Evolutionary conservation across 371 early-diverging fungal genomes (phyloP), one percentile per base, ranked within the genome.

Genomic region (Apophysomyces ossiformis): DNA sequence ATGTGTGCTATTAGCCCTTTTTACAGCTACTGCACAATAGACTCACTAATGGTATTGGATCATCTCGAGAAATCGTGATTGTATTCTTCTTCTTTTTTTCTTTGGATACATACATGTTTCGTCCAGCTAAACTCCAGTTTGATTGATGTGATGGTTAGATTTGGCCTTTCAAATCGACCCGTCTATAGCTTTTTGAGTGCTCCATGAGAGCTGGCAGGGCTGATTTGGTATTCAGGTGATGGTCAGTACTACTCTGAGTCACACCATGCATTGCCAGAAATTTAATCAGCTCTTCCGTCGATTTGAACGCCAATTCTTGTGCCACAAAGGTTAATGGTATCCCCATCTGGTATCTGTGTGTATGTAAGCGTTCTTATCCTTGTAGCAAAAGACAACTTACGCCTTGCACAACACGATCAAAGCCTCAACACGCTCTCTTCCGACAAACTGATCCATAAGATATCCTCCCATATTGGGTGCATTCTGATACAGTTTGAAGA

Each of bases 391-490:
- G 36, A 59, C 3, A 36, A 11, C 85, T 73, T 88, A 93, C 85
- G 91, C 83, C 79, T 83, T 87, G 71, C 87, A 88, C 61, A 94
- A 79, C 35, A 75, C 73, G 36, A 75, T 76, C 63, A 95, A 68
- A 13, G 94, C 92, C 35, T 84, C 76, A 18, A 92, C 79, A 18
- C 98, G 86, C 71, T 94, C 95, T 38, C 97, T 88, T 58, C 89
- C 92, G 7, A 92, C 70, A 77, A 97, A 95, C 44, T 93, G 90
- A 75, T 95, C 93, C 86, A 98, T 94, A 46, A 98, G 74, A 72
- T 91, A 93, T 11, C 76, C 84, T 37, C 91, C 87, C 91, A 94
- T 90, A 71, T 94, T 90, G n/a, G 96, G 96, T 6, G 94, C 89
- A 9, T 58, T 62, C 45, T 68, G 71, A 71, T 95, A 96, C 41